A percentile compares a stretch with the other conserved stretches of the same genome.
Evolutionary conservation across 345 rosid genomes (phyloP).

Genomic region (Eucalyptus marginata): DNA sequence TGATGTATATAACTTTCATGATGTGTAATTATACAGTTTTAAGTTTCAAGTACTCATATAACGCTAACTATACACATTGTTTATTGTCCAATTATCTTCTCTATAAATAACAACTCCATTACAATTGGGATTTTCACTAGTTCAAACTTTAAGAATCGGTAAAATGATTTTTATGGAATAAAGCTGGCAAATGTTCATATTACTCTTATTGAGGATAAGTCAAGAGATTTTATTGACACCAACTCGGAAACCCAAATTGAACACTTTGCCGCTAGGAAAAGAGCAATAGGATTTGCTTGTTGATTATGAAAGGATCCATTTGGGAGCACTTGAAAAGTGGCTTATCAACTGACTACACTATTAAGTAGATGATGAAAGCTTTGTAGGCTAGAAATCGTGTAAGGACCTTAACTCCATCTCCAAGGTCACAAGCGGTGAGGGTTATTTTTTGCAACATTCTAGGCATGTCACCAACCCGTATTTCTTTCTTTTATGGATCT

Average conservation of each 20-base stretch:
- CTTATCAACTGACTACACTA: too few relatives aligned
- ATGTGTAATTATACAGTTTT: not conserved
- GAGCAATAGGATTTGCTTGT: too few relatives aligned
- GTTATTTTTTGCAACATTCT: too few relatives aligned
- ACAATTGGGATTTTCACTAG: not conserved
- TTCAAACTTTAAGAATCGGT: not conserved
- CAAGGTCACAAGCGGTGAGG: too few relatives aligned
- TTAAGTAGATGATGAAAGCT: too few relatives aligned
- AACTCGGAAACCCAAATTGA: not conserved
- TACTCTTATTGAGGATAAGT: not conserved
- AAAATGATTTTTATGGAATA: not conserved
- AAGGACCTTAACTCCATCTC: too few relatives aligned
- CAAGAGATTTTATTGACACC: not conserved
- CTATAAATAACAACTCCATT: not conserved
- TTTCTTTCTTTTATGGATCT: too few relatives aligned
- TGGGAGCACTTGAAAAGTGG: too few relatives aligned
- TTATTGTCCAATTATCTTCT: not conserved
- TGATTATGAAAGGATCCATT: too few relatives aligned
- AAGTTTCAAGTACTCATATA: not conserved
- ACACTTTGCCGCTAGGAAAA: not conserved
- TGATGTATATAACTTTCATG: not conserved
- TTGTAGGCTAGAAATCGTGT: too few relatives aligned
- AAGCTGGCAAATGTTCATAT: not conserved
- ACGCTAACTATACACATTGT: fast-evolving
- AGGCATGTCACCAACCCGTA: too few relatives aligned